Evolutionary conservation across 768 basidiomycete species (phyloP), one percentile per base, ranked within the genome.

Genomic region (Collybiopsis luxurians): DNA sequence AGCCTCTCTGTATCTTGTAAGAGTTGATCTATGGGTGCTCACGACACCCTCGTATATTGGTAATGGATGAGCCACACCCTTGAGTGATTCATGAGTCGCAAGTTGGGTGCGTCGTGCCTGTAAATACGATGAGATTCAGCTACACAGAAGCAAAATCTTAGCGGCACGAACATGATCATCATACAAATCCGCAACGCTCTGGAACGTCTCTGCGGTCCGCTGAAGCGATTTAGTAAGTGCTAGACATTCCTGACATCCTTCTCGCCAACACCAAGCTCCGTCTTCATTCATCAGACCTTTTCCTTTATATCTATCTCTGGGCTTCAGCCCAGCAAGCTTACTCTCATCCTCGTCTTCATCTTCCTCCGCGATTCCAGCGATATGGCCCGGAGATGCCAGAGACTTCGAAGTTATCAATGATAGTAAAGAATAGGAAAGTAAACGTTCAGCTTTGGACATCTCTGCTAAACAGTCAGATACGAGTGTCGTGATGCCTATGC

Each of bases 221-320:
- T 92, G 90, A 60, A 92, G 74, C 0, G 85, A 89, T 63, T 89
- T 92, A 1, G 89, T 91, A 48, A 92, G 71, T 54, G 79, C 79
- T n/a, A 93, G 71, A 66, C 92, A 94, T 36, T 85, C 91, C 66
- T 79, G 70, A 66, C 92, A 93, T 2, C 77, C 78, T 53, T 94
- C 90, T 24, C 85, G 78, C 91, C 92, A 95, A 67, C 91, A 92
- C 89, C 92, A 90, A 2, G 89, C 91, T 1, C 89, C 87, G 24
- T 89, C 81, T 9, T 76, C 74, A 60, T 92, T 93, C 53, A 84
- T 63, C 49, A 87, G 64, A 0, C 88, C 87, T 56, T 78, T 82
- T n/a, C 67, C 67, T 54, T 77, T 77, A 39, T 47, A 47, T 34
- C 24, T 55, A 13, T 36, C 68, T 62, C 13, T 71, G 19, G 31